These are phyloP conservation scores for Colletotrichum sojae DNA, from an alignment of 2,329 filamentous ascomycete genomes.

Conservation along the genomic window DNA sequence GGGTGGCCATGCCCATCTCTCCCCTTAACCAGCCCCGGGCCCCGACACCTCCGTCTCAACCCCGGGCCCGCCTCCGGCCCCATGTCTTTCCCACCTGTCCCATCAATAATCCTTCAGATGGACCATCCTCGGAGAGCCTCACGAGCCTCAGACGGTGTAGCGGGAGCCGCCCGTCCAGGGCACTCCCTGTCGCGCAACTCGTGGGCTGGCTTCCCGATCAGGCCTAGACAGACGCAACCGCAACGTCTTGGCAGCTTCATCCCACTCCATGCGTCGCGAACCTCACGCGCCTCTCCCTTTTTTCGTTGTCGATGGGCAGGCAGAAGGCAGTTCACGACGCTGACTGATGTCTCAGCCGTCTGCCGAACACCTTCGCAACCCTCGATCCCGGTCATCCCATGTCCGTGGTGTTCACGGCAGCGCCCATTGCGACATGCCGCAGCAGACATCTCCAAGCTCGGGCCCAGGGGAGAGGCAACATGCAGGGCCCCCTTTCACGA, in stretches of 20 bases:
- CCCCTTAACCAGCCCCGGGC: background rate
- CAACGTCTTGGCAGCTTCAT: constrained; percentile 42
- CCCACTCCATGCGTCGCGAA: constrained; percentile 28
- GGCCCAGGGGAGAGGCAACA: background rate
- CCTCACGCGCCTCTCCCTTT: background rate
- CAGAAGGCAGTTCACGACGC: background rate
- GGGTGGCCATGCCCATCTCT: background rate
- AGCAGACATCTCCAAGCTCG: background rate
- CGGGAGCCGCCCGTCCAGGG: constrained; percentile 12
- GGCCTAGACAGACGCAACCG: constrained; percentile 25
- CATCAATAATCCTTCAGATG: background rate
- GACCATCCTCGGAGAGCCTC: background rate
- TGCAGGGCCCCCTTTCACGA: constrained; percentile 13
- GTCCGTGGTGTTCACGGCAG: background rate
- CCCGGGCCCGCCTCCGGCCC: constrained; percentile 6
- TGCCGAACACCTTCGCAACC: background rate
- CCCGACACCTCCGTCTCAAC: constrained; percentile 24
- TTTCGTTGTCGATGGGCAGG: background rate
- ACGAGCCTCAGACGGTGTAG: constrained; percentile 24
- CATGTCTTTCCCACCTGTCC: background rate
- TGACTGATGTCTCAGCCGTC: background rate
- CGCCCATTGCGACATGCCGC: background rate
- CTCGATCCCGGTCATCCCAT: constrained; percentile 32
- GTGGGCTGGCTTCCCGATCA: constrained; percentile 21
- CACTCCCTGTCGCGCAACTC: constrained; percentile 22